Percentiles rank a stretch among this genome's conserved stretches.
phyloP scores from a whole-genome alignment of 2,329 filamentous ascomycete genomes.

The Emergomyces pasteurianus region DNA sequence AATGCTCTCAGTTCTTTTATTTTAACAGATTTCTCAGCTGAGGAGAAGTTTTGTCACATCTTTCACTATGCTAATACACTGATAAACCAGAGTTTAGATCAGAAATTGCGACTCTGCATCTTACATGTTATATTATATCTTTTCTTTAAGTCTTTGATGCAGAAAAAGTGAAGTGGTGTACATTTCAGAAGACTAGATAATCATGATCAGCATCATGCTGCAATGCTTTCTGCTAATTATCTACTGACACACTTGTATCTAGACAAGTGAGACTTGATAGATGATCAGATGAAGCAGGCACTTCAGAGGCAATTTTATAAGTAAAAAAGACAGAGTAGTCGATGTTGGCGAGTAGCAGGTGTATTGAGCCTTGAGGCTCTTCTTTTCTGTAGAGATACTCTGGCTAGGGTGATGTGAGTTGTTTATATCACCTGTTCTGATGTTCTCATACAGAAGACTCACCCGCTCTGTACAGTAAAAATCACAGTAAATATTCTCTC shows the following conservation, averaged over 20 bases:
- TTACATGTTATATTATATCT: conserved; percentile 2
- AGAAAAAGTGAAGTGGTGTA: not conserved
- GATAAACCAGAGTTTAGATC: not conserved
- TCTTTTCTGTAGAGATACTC: not conserved
- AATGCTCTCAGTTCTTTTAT: not conserved
- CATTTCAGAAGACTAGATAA: conserved; percentile 3
- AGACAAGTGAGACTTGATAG: too few relatives aligned
- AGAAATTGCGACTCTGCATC: conserved; percentile 1
- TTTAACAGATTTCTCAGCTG: conserved; percentile 1
- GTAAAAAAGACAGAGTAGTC: conserved; percentile 3
- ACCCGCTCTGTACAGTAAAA: conserved; percentile 1
- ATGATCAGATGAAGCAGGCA: not conserved
- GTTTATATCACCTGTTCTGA: not conserved
- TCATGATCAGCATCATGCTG: not conserved
- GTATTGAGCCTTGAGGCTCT: not conserved
- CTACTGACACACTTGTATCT: not conserved
- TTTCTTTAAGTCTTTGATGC: not conserved
- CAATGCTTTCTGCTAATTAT: conserved; percentile 1
- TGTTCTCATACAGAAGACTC: not conserved
- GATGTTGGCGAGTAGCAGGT: not conserved
- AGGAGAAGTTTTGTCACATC: conserved; percentile 3
- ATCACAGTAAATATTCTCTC: conserved; percentile 4
- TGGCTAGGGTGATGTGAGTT: too few relatives aligned
- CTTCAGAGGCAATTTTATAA: not conserved
- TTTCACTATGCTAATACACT: conserved; percentile 4